Evolutionary conservation across 768 basidiomycete genomes (phyloP), one percentile per base, ranked within the genome.

Genomic region (Rhizopogon roseolus): DNA sequence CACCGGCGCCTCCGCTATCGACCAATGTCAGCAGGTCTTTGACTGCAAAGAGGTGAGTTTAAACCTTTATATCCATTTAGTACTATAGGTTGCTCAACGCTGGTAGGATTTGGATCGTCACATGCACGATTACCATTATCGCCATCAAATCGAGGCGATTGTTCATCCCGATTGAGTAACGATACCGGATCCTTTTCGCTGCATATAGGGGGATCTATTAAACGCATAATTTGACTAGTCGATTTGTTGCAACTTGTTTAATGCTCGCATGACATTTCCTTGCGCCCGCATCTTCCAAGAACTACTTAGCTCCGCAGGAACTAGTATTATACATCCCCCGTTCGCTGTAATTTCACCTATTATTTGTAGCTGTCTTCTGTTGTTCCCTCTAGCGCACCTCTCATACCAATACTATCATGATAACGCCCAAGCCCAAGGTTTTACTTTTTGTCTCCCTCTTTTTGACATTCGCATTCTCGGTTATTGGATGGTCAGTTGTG

Each of bases 401-500:
- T 44, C 22, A 34, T 22, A 28, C 14, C 28, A 17, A n/a, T n/a
- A n/a, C n/a, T 29, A 29, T 0, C 46, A 48, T 48, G 34, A 48
- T 48, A 32, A n/a, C n/a, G n/a, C n/a, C n/a, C n/a, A 3, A 19
- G 2, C 9, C 45, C 19, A 48, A 36, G 34, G 9, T 48, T 36
- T 8, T 36, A 36, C 46, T 48, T 5, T 50, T 68, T 2, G 49
- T 55, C 9, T 46, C 64, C 1, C 63, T 71, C 36, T 50, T 55
- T 28, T 56, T 71, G 39, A 65, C 70, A 41, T 66, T 62, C 53
- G 64, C 65, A 27, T 71, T 64, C 63, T 60, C 62, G 2, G 34
- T 64, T n/a, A 55, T 65, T 22, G 49, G 53, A 14, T 27, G 8
- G 29, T 36, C 43, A 13, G 27, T 57, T 9, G 56, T 46, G 9